These are phyloP conservation scores for Metschnikowia baotianmanensis DNA, from an alignment of 805 yeast genomes.

Conservation along the genomic window DNA sequence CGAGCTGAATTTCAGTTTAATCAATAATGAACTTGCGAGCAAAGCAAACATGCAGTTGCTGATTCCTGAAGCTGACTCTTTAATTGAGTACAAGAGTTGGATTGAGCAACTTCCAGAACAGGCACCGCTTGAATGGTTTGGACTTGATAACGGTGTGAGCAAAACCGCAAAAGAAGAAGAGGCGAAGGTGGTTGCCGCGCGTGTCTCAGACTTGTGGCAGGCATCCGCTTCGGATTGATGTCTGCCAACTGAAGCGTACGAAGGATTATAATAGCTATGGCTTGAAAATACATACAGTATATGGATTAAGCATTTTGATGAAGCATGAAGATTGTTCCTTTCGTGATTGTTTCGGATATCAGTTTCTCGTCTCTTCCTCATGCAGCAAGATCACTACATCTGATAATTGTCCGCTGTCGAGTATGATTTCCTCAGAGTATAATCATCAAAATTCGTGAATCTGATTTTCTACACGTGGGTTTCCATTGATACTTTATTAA, in stretches of 20 bases:
- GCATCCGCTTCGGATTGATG: not conserved
- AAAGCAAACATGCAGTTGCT: constrained; percentile 20
- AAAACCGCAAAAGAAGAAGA: constrained; percentile 25
- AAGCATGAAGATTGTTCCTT: too few relatives aligned
- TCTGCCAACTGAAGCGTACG: not conserved
- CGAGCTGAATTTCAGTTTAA: constrained; percentile 41
- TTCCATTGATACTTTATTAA: constrained; percentile 18
- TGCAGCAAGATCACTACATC: too few relatives aligned
- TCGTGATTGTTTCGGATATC: too few relatives aligned
- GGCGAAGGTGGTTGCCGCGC: constrained; percentile 14
- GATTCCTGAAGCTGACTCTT: constrained; percentile 48
- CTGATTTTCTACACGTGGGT: not conserved
- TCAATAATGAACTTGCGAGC: constrained; percentile 26
- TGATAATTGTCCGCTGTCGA: too few relatives aligned
- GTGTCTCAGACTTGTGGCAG: constrained; percentile 1
- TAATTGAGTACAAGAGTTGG: constrained; percentile 46
- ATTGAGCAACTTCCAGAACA: constrained; percentile 49
- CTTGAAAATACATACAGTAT: too few relatives aligned
- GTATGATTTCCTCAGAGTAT: too few relatives aligned
- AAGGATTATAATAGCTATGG: not conserved
- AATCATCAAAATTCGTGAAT: too few relatives aligned
- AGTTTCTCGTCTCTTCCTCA: too few relatives aligned
- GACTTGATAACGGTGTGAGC: constrained; percentile 45
- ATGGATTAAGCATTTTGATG: too few relatives aligned
- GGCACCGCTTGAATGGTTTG: constrained; percentile 55